These are phyloP conservation scores for Scheffersomyces stambukii DNA, from an alignment of 1,139 yeast species.

Conservation along the genomic window DNA sequence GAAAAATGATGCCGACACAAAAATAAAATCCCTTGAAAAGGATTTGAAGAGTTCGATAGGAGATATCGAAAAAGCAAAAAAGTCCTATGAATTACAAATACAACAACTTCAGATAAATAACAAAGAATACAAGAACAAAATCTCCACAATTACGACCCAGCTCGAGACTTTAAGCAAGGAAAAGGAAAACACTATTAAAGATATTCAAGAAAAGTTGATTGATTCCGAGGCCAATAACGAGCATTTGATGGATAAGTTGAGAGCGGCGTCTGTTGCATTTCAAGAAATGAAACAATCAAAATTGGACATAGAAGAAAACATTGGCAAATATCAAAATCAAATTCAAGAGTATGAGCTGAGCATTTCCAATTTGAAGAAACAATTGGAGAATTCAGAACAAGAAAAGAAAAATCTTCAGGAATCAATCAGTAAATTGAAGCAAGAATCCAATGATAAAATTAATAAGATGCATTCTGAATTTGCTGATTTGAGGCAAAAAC, in stretches of 20 bases:
- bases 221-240: conserved; percentile 33
- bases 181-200: conserved; percentile 15
- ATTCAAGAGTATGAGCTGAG: not conserved
- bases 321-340: conserved; percentile 5
- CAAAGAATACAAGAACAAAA: conserved; percentile 17
- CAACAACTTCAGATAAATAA: conserved; percentile 16
- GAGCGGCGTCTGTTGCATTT: conserved; percentile 44
- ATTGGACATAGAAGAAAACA: conserved; percentile 13
- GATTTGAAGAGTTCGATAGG: conserved; percentile 25
- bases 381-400: conserved; percentile 7
- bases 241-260: conserved; percentile 40
- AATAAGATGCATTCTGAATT: conserved; percentile 4
- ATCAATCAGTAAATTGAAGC: conserved; percentile 6
- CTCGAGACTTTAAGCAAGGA: conserved; percentile 11
- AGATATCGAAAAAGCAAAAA: conserved; percentile 17
- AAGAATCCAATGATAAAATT: conserved; percentile 2
- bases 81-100: conserved; percentile 21
- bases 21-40: conserved; percentile 36
- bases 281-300: conserved; percentile 34
- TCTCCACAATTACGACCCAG: conserved; percentile 20
- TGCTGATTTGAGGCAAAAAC: conserved; percentile 9
- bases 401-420: conserved; percentile 4
- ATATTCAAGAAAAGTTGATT: conserved; percentile 17
- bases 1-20: conserved; percentile 49
- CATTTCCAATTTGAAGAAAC: conserved; percentile 11